phyloP scores from a whole-genome alignment of 495 filamentous ascomycete species.

The Halenospora varia region DNA sequence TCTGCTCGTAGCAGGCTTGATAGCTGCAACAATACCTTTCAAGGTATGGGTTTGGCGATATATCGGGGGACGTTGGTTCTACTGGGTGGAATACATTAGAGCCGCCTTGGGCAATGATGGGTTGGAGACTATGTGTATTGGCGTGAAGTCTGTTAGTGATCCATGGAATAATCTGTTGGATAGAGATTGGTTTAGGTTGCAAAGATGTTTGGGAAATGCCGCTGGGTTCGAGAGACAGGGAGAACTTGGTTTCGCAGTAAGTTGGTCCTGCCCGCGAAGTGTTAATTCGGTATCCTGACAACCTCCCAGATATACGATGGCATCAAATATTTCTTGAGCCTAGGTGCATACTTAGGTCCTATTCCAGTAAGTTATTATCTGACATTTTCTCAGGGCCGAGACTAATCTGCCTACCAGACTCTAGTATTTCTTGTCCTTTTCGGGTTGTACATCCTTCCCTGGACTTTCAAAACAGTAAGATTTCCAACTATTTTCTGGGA shows the following conservation, averaged over 20 bases:
- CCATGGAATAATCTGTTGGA: neutral
- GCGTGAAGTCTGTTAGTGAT: neutral
- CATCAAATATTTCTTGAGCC: neutral
- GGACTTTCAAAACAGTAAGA: neutral
- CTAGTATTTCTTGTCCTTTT: neutral
- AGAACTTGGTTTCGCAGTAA: neutral
- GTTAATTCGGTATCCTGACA: neutral
- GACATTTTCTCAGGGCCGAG: neutral
- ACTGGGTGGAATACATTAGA: neutral
- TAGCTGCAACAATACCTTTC: neutral
- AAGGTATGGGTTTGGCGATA: neutral
- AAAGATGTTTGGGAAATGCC: slow-evolving; percentile 11
- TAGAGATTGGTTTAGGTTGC: slow-evolving; percentile 7
- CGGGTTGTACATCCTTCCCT: neutral
- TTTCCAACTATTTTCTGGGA: neutral
- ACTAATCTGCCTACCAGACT: neutral
- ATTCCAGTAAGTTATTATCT: neutral
- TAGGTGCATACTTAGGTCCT: neutral
- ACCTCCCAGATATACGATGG: neutral
- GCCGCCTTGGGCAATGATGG: neutral
- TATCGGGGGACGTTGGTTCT: neutral
- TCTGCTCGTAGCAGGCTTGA: neutral
- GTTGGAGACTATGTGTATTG: neutral
- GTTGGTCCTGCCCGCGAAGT: neutral
- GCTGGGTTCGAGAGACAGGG: slow-evolving; percentile 4